These are phyloP conservation scores for Fusarium anguioides DNA, from an alignment of 2,329 filamentous ascomycete species.

Conservation along the genomic window DNA sequence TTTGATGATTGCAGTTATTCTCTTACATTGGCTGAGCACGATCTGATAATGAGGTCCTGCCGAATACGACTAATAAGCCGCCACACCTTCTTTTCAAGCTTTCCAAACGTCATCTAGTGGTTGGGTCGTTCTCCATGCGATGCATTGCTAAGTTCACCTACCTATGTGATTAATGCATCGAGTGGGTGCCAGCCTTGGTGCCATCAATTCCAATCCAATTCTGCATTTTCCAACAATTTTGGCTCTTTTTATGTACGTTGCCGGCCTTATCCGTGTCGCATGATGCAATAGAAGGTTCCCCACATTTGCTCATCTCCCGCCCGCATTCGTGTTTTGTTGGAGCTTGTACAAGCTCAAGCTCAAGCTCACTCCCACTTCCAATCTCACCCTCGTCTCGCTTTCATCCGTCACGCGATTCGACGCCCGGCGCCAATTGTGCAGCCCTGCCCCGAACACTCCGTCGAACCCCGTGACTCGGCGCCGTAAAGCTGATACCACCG, in stretches of 20 bases:
- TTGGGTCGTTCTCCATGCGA: conserved; percentile 8
- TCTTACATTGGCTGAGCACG: conserved; percentile 1
- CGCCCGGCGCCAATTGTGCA: conserved; percentile 3
- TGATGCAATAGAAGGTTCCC: conserved; percentile 38
- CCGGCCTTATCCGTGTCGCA: conserved; percentile 37
- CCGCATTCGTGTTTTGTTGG: conserved; percentile 42
- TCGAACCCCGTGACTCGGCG: conserved; percentile 21
- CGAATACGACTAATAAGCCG: conserved; percentile 42
- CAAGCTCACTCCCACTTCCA: conserved; percentile 12
- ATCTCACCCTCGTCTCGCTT: conserved; percentile 15
- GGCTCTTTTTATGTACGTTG: conserved; percentile 9
- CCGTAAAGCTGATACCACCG: conserved; percentile 4
- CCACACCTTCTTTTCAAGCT: conserved; percentile 18
- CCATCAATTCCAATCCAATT: not conserved
- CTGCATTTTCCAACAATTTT: conserved; percentile 8
- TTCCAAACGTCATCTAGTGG: conserved; percentile 26
- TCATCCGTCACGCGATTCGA: conserved; percentile 16
- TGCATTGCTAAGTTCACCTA: not conserved
- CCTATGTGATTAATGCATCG: conserved; percentile 2
- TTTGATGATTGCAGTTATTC: not conserved
- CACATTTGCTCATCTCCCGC: conserved; percentile 37
- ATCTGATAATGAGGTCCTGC: not conserved
- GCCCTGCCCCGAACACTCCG: conserved; percentile 19
- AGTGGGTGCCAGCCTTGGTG: conserved; percentile 5
- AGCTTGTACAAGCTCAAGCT: conserved; percentile 31